Evolutionary conservation across 352 stramenopile species (phyloP).

Genomic region (Globisporangium cystogenes): DNA sequence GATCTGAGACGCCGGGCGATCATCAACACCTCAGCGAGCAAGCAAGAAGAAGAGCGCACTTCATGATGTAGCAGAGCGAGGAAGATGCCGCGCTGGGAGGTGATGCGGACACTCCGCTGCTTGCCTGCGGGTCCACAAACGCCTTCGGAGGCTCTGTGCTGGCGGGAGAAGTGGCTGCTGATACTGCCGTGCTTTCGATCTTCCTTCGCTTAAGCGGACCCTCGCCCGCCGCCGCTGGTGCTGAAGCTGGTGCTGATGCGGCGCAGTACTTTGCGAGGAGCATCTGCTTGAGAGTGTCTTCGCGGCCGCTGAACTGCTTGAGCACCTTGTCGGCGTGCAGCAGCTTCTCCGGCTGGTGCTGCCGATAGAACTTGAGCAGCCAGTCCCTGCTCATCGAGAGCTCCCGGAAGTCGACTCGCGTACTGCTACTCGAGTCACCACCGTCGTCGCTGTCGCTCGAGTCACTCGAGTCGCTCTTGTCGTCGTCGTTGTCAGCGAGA

Average conservation of each 20-base stretch:
- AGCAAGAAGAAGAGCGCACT: constrained; percentile 17
- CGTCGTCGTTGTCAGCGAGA: not conserved
- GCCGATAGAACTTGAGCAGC: constrained; percentile 48
- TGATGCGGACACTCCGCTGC: not conserved
- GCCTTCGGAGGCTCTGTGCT: not conserved
- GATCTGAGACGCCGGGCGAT: too few relatives aligned
- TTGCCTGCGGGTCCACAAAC: constrained; percentile 3
- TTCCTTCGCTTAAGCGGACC: constrained; percentile 11
- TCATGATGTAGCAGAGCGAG: constrained; percentile 30
- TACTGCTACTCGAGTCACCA: not conserved
- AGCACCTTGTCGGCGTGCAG: constrained; percentile 41
- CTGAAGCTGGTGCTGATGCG: not conserved
- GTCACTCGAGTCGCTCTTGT: not conserved
- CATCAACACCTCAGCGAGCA: too few relatives aligned
- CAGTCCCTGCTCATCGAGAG: constrained; percentile 34
- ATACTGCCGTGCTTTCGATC: constrained; percentile 15
- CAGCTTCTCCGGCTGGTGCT: constrained; percentile 48
- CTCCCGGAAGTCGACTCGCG: constrained; percentile 14
- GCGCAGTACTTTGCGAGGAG: constrained; percentile 46
- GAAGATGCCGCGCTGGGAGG: not conserved
- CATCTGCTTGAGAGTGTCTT: constrained; percentile 60
- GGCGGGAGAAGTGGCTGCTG: constrained; percentile 6
- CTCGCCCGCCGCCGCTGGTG: not conserved
- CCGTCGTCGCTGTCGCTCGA: constrained; percentile 3
- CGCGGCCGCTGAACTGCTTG: constrained; percentile 51